Percentiles rank a stretch among this genome's conserved stretches.
Evolutionary conservation across 2,329 filamentous ascomycete genomes (phyloP).

Genomic region (Epichloe scottii): DNA sequence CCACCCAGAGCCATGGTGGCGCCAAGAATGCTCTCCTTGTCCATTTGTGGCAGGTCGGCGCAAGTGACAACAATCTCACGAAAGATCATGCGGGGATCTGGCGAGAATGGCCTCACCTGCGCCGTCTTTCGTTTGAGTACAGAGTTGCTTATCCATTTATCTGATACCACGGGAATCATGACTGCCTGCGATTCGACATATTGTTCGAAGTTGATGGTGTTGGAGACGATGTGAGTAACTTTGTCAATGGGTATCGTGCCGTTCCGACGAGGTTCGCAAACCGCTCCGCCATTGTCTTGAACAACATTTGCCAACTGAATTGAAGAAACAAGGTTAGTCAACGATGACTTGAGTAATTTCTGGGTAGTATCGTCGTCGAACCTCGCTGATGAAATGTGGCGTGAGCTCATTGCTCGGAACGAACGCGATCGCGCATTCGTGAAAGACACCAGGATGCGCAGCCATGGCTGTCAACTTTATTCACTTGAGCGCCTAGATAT

Average conservation of each 20-base stretch:
- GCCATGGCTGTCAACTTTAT: conserved; percentile 14
- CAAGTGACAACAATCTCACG: conserved; percentile 72
- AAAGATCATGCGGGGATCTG: conserved; percentile 84
- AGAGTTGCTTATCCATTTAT: conserved; percentile 66
- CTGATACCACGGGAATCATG: conserved; percentile 75
- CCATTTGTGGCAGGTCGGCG: conserved; percentile 69
- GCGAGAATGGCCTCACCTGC: conserved; percentile 74
- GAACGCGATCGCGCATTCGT: conserved; percentile 32
- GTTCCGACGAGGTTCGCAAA: conserved; percentile 34
- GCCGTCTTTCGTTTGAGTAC: conserved; percentile 57
- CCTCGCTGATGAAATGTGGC: conserved; percentile 28
- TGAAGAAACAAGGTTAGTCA: neutral
- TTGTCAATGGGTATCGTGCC: conserved; percentile 34
- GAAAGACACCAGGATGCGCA: conserved; percentile 22
- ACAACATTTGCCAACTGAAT: conserved; percentile 30
- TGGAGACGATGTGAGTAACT: conserved; percentile 47
- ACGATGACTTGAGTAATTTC: no score
- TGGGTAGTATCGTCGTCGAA: conserved; percentile 10
- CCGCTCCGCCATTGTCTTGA: conserved; percentile 35
- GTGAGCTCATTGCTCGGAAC: conserved; percentile 29
- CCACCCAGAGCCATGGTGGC: conserved; percentile 85
- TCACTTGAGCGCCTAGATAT: neutral
- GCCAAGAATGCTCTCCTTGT: conserved; percentile 85
- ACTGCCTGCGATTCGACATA: conserved; percentile 62
- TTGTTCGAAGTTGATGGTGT: conserved; percentile 82